Evolutionary conservation across 805 yeast genomes (phyloP).

Genomic region (Starmerella gropengiesseri): DNA sequence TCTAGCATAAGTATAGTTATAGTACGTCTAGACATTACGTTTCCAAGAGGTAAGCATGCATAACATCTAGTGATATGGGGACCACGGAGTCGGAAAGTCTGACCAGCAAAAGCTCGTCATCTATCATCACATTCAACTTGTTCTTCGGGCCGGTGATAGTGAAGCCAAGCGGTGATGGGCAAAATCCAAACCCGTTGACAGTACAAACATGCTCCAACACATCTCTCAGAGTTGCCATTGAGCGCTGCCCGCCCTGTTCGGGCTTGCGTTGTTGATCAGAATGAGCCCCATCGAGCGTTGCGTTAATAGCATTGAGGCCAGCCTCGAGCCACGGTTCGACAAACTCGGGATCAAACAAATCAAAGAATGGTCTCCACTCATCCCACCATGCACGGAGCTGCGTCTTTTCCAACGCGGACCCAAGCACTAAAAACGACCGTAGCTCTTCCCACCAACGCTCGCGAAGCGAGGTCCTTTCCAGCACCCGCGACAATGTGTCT

Average conservation of each 20-base stretch:
- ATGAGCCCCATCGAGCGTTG: not conserved
- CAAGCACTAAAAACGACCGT: too few relatives aligned
- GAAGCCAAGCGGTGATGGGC: not conserved
- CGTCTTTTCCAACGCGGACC: too few relatives aligned
- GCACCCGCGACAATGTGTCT: too few relatives aligned
- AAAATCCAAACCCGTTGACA: not conserved
- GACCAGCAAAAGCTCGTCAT: not conserved
- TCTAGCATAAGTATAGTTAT: too few relatives aligned
- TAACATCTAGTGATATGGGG: not conserved
- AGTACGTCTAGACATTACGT: not conserved
- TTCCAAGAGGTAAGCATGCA: not conserved
- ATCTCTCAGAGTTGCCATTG: not conserved
- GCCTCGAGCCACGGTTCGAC: slow-evolving; percentile 1
- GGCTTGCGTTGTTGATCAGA: not conserved
- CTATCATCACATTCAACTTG: not conserved
- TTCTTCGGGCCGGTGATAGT: not conserved
- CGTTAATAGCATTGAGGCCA: slow-evolving; percentile 3
- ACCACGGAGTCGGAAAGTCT: not conserved
- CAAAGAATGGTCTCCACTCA: not conserved
- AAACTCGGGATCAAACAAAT: not conserved
- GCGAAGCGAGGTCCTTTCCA: too few relatives aligned
- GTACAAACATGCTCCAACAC: not conserved
- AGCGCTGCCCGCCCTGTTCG: not conserved
- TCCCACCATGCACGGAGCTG: not conserved
- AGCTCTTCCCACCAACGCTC: too few relatives aligned